A percentile compares a stretch with the other conserved stretches of the same genome.
Conservation (phyloP, 108 stramenopile species). For the Cyclotella atomus region DNA sequence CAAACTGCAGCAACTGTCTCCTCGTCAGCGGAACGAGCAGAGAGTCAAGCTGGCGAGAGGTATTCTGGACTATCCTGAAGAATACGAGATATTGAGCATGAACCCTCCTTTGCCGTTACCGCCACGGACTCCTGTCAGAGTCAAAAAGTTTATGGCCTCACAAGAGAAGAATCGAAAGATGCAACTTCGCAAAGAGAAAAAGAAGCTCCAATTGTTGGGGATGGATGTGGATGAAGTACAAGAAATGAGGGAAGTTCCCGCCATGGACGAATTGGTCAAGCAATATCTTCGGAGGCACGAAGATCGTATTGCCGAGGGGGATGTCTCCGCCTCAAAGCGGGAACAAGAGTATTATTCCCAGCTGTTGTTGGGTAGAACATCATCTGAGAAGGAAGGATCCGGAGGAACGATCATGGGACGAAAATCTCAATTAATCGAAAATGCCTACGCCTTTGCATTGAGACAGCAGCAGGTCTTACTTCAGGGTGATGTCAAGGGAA, state of each 20-base stretch:
- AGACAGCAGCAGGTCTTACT: constrained; percentile 78
- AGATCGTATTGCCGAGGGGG: constrained; percentile 18
- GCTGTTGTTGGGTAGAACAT: constrained; percentile 58
- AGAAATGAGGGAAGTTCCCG: constrained; percentile 14
- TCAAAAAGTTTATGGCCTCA: constrained; percentile 33
- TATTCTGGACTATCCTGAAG: constrained; percentile 73
- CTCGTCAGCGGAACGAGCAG: constrained; percentile 37
- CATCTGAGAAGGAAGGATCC: constrained; percentile 33
- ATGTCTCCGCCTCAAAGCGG: constrained; percentile 30
- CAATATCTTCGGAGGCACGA: constrained; percentile 57
- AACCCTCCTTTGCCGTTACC: constrained; percentile 78
- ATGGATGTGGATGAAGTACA: constrained; percentile 22
- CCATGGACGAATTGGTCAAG: constrained; percentile 64
- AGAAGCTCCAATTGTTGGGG: constrained; percentile 8
- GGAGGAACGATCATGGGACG: constrained; percentile 68
- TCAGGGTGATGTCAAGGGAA: constrained; percentile 48
- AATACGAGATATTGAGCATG: constrained; percentile 74
- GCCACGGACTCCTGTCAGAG: constrained; percentile 56
- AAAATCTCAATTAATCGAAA: constrained; percentile 65
- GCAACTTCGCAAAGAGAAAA: constrained; percentile 21
- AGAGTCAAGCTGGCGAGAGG: constrained; percentile 40
- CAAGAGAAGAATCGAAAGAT: constrained; percentile 22
- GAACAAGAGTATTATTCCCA: constrained; percentile 74
- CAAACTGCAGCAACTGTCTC: constrained; percentile 4
- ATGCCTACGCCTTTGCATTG: constrained; percentile 80